Evolutionary conservation across 2,329 filamentous ascomycete genomes (phyloP).

Genomic region (Aspergillus sp.): DNA sequence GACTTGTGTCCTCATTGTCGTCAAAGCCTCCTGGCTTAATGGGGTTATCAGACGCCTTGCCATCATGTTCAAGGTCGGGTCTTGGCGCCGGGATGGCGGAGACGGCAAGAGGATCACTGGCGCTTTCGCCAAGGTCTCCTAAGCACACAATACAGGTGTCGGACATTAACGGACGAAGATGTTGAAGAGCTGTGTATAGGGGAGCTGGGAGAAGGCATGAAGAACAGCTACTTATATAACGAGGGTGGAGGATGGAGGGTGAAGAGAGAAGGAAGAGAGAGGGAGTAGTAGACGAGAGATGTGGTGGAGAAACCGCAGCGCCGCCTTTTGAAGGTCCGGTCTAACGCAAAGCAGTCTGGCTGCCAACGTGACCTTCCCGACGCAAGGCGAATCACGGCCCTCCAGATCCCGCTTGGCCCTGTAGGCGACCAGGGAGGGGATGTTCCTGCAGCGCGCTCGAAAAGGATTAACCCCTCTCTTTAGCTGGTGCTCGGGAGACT

Average conservation of each 20-base stretch:
- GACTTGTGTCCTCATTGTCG: slow-evolving; percentile 47
- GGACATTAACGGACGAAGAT: slow-evolving; percentile 56
- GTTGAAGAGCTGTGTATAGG: slow-evolving; percentile 34
- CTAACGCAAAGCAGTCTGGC: slow-evolving; percentile 45
- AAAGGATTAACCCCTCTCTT: slow-evolving; percentile 8
- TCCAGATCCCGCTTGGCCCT: slow-evolving; percentile 12
- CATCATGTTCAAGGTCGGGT: slow-evolving; percentile 41
- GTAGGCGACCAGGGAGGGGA: slow-evolving; percentile 9
- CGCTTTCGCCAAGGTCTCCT: slow-evolving; percentile 67
- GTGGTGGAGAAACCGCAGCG: slow-evolving; percentile 33
- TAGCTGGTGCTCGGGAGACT: not conserved
- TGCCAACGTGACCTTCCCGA: slow-evolving; percentile 41
- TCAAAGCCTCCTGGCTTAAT: slow-evolving; percentile 35
- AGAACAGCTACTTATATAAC: slow-evolving; percentile 35
- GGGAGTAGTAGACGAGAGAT: slow-evolving; percentile 31
- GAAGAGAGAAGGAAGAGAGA: slow-evolving; percentile 30
- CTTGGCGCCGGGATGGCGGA: slow-evolving; percentile 48
- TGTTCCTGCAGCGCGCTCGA: slow-evolving; percentile 14
- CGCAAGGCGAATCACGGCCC: slow-evolving; percentile 23
- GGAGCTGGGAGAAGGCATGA: slow-evolving; percentile 43
- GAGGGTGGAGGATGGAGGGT: slow-evolving; percentile 24
- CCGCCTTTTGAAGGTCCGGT: slow-evolving; percentile 47
- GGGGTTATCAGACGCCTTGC: slow-evolving; percentile 30
- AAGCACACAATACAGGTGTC: slow-evolving; percentile 74
- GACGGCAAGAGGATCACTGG: slow-evolving; percentile 54